Evolutionary conservation across 2,329 filamentous ascomycete genomes (phyloP).

Genomic region (Penicillium corylophilum): DNA sequence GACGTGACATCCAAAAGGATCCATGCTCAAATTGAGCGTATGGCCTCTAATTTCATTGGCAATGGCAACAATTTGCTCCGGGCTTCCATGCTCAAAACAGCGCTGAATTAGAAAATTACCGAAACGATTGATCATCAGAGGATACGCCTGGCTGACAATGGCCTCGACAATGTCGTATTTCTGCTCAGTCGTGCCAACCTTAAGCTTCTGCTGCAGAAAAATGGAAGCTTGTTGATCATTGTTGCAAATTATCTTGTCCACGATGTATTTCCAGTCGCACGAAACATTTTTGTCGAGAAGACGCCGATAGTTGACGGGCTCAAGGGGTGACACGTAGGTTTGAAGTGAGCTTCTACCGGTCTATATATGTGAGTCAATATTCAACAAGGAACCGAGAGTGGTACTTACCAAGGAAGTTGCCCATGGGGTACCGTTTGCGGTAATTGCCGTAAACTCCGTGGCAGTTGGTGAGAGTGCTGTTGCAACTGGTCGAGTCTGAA

Average conservation of each 20-base stretch:
- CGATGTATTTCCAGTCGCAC: constrained; percentile 99
- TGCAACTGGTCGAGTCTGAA: constrained; percentile 59
- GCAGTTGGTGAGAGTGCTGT: constrained; percentile 71
- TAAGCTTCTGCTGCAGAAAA: constrained; percentile 97
- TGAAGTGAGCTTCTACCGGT: constrained; percentile 56
- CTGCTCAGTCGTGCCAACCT: constrained; percentile 90
- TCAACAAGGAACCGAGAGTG: background rate
- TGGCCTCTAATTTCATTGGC: constrained; percentile 92
- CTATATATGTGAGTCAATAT: constrained; percentile 2
- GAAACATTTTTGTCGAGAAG: constrained; percentile 93
- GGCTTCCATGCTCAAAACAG: constrained; percentile 96
- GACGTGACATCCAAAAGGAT: constrained; percentile 96
- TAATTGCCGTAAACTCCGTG: constrained; percentile 65
- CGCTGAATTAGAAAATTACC: constrained; percentile 98
- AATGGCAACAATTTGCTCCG: constrained; percentile 91
- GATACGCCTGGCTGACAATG: constrained; percentile 91
- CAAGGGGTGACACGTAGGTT: constrained; percentile 81
- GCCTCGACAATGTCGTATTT: constrained; percentile 97
- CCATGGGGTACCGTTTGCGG: constrained; percentile 30
- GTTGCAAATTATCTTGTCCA: constrained; percentile 98
- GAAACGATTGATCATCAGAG: constrained; percentile 97
- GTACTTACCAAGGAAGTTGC: constrained; percentile 54
- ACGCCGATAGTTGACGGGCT: constrained; percentile 94
- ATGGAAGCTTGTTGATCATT: constrained; percentile 99
- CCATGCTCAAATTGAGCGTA: constrained; percentile 93